Conservation (phyloP, 495 filamentous ascomycete species). For the Terfezia boudieri region DNA sequence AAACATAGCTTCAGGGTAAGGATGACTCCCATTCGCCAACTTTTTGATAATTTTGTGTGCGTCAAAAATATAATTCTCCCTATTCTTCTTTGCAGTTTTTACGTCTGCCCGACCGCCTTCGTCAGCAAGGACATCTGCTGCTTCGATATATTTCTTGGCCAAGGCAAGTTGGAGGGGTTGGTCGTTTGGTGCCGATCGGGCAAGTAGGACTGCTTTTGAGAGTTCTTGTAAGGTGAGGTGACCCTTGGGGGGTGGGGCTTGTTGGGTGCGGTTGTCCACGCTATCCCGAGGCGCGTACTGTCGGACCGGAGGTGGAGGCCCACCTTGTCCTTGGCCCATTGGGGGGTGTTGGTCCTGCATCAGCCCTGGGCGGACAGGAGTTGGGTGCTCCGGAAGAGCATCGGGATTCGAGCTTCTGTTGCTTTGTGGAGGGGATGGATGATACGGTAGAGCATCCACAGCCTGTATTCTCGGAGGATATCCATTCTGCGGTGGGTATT, state of each 20-base stretch:
- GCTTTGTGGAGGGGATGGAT: constrained; percentile 14
- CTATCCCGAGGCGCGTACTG: constrained; percentile 11
- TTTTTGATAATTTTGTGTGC: constrained; percentile 82
- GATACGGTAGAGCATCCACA: constrained; percentile 3
- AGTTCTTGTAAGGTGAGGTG: constrained; percentile 64
- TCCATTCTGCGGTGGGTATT: neutral
- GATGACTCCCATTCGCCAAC: constrained; percentile 33
- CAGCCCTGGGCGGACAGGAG: constrained; percentile 57
- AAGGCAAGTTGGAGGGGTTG: constrained; percentile 44
- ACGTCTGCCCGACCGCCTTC: constrained; percentile 48
- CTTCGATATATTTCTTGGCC: constrained; percentile 73
- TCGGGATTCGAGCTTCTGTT: constrained; percentile 27
- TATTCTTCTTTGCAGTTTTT: constrained; percentile 47
- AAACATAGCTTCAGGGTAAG: constrained; percentile 73
- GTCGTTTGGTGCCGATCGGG: constrained; percentile 47
- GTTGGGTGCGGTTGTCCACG: neutral
- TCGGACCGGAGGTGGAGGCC: constrained; percentile 16
- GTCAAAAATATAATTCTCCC: constrained; percentile 66
- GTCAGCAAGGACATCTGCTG: constrained; percentile 49
- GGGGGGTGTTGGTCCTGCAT: constrained; percentile 19
- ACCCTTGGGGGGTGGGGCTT: constrained; percentile 1
- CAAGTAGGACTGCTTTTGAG: constrained; percentile 42
- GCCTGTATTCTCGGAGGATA: neutral
- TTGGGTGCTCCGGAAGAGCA: constrained; percentile 53
- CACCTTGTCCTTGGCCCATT: neutral